A percentile compares a stretch with the other conserved stretches of the same genome.
Conservation (phyloP, 805 yeast species). For the Candida khao-thaluensis region DNA sequence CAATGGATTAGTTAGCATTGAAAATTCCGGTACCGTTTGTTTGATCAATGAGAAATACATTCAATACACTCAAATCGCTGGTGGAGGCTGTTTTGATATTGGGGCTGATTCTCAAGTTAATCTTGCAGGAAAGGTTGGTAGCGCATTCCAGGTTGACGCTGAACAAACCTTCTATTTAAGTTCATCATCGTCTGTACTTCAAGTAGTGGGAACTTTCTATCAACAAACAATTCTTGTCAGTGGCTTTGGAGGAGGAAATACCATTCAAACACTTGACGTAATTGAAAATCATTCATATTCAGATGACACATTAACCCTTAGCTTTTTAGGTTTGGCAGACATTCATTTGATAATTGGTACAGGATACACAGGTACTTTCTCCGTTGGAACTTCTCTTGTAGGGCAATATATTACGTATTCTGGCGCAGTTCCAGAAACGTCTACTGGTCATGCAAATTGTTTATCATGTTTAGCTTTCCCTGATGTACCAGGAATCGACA, state of each 20-base stretch:
- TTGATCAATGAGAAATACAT: slow-evolving; percentile 21
- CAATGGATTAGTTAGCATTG: slow-evolving; percentile 7
- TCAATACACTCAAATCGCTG: slow-evolving; percentile 23
- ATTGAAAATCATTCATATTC: slow-evolving; percentile 2
- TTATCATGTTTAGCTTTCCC: slow-evolving; percentile 16
- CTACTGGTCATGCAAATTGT: slow-evolving; percentile 16
- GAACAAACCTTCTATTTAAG: slow-evolving; percentile 18
- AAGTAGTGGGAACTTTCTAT: slow-evolving; percentile 6
- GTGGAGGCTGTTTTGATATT: slow-evolving; percentile 29
- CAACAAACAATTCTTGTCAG: slow-evolving; percentile 16
- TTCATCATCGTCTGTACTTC: slow-evolving; percentile 13
- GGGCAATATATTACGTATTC: slow-evolving; percentile 6
- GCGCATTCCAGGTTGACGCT: slow-evolving; percentile 1
- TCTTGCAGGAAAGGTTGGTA: slow-evolving; percentile 9
- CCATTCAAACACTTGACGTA: slow-evolving; percentile 8
- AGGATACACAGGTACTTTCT: slow-evolving; percentile 6
- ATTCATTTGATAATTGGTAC: slow-evolving; percentile 7
- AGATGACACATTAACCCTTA: slow-evolving; percentile 9
- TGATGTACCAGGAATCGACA: slow-evolving; percentile 15
- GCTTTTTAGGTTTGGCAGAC: not conserved
- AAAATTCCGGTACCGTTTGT: slow-evolving; percentile 27
- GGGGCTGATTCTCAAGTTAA: slow-evolving; percentile 14
- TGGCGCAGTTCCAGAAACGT: slow-evolving; percentile 6
- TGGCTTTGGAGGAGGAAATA: slow-evolving; percentile 22
- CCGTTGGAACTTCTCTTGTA: not conserved